phyloP scores from a whole-genome alignment of 306 rosid genomes.

The Cucurbita moschata region DNA sequence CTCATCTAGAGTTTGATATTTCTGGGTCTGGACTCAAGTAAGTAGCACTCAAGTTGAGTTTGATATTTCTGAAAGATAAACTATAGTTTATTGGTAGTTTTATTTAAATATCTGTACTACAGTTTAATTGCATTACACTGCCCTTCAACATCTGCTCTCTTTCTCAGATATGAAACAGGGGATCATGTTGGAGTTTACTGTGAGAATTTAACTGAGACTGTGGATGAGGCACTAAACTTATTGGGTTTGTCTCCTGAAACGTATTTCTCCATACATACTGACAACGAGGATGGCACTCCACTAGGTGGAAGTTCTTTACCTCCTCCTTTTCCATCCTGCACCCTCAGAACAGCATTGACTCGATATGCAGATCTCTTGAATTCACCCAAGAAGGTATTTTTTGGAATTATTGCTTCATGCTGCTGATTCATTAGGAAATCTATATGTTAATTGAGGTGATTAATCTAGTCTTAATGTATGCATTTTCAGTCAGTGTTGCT shows the following conservation, averaged over 20 bases:
- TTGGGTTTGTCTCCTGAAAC: conserved; percentile 64
- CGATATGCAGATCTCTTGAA: conserved; percentile 74
- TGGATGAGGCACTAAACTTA: conserved; percentile 57
- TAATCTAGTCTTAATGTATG: background rate
- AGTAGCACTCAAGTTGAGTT: conserved; percentile 16
- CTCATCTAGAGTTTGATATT: conserved; percentile 87
- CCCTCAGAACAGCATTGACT: conserved; percentile 55
- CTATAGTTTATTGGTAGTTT: background rate
- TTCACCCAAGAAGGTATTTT: conserved; percentile 81
- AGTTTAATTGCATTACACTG: background rate
- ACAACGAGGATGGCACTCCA: conserved; percentile 71
- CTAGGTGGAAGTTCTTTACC: conserved; percentile 62
- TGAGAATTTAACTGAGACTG: conserved; percentile 73
- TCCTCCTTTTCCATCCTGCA: conserved; percentile 73
- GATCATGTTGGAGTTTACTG: conserved; percentile 96
- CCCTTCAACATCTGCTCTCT: background rate
- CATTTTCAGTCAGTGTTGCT: conserved; percentile 54
- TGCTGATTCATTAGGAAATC: background rate
- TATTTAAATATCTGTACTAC: background rate
- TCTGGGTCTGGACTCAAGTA: conserved; percentile 63
- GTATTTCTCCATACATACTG: conserved; percentile 71
- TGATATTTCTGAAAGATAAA: no score
- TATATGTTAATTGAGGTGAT: background rate
- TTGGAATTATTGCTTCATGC: conserved; percentile 5
- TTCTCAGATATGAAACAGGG: conserved; percentile 87